Evolutionary conservation across 768 basidiomycete species (phyloP).

Genomic region (Russula sp.): DNA sequence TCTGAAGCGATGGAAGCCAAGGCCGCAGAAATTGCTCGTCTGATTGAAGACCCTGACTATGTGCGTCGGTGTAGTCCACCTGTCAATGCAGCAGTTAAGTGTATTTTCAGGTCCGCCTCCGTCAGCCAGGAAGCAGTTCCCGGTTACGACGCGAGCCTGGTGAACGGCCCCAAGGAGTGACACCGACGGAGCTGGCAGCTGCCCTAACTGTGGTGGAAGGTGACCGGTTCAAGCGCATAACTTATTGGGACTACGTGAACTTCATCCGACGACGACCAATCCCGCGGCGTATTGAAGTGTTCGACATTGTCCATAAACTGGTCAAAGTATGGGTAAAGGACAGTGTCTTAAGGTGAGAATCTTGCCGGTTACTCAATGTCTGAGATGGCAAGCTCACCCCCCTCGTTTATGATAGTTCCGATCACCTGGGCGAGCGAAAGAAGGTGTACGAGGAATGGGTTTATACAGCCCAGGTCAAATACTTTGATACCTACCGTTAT

Average conservation of each 20-base stretch:
- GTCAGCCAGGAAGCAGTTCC: neutral
- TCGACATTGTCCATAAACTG: constrained; percentile 7
- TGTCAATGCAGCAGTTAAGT: neutral
- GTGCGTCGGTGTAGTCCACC: neutral
- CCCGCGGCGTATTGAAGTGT: constrained; percentile 1
- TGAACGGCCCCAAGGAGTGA: neutral
- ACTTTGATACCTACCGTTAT: neutral
- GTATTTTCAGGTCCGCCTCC: constrained; percentile 2
- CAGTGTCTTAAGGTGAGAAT: constrained; percentile 1
- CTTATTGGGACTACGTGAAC: constrained; percentile 16
- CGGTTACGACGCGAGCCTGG: neutral
- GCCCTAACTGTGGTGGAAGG: constrained; percentile 13
- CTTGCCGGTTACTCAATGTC: neutral
- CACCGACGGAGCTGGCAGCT: neutral
- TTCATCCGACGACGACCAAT: neutral
- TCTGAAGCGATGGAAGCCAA: constrained; percentile 6
- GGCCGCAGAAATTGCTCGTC: neutral
- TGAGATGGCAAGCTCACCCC: neutral
- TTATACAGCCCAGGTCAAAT: constrained; percentile 6
- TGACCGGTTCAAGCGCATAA: constrained; percentile 10
- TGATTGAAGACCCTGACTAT: neutral
- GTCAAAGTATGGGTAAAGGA: constrained; percentile 1
- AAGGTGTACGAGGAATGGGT: constrained; percentile 9
- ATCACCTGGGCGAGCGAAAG: neutral
- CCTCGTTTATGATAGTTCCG: neutral